Conservation (phyloP, 192 early-diverging fungal species). For the Coemansia sp. region DNA sequence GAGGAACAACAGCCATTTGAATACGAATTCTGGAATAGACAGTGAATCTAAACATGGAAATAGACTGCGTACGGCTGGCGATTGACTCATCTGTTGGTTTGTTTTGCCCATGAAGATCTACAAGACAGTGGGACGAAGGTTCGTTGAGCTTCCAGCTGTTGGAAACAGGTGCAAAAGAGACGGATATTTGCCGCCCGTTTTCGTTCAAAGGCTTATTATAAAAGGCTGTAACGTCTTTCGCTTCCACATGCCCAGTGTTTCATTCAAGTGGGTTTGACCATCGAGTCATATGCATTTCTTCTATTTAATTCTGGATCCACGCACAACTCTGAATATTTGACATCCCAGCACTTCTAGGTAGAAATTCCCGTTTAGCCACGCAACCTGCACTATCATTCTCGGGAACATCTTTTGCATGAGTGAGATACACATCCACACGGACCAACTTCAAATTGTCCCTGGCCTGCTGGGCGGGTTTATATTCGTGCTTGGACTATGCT, state of each 20-base stretch:
- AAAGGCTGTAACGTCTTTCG: background rate
- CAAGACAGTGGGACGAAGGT: background rate
- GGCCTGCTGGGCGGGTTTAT: slow-evolving; percentile 69
- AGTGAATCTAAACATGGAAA: background rate
- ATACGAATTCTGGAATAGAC: background rate
- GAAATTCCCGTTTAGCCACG: background rate
- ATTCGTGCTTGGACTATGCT: slow-evolving; percentile 64
- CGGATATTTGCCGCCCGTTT: background rate
- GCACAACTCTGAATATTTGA: too few relatives aligned
- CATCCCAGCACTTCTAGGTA: too few relatives aligned
- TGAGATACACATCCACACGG: slow-evolving; percentile 31
- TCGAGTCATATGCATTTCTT: too few relatives aligned
- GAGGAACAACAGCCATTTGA: background rate
- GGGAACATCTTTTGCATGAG: slow-evolving; percentile 12
- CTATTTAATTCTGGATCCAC: too few relatives aligned
- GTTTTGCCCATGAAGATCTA: background rate
- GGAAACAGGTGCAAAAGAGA: background rate
- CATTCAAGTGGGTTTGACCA: background rate
- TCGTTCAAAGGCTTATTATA: background rate
- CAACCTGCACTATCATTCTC: background rate
- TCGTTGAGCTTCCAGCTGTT: background rate
- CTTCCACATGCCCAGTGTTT: too few relatives aligned
- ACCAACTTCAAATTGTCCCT: slow-evolving; percentile 44
- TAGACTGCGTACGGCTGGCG: background rate
- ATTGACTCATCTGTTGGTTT: background rate